phyloP scores from a whole-genome alignment of 768 basidiomycete species.

The Erythrobasidium yunnanense region DNA sequence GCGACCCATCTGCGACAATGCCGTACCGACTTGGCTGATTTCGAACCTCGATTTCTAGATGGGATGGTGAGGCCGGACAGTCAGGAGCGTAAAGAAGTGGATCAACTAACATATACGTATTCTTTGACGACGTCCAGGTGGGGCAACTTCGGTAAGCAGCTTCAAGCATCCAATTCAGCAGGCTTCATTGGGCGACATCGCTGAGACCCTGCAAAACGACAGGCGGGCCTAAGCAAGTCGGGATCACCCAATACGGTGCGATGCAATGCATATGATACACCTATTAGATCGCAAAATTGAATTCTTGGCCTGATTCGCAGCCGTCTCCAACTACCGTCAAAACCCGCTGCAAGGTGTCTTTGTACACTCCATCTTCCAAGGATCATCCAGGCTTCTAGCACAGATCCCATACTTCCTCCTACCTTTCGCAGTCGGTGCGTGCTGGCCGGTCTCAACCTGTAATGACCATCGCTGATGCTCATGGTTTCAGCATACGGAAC shows the following conservation, averaged over 20 bases:
- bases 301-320: too few relatives aligned
- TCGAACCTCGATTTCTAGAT: not conserved
- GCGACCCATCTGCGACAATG: not conserved
- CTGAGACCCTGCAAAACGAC: not conserved
- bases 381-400: constrained; percentile 12
- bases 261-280: not conserved
- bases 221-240: constrained; percentile 25
- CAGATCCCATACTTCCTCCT: constrained; percentile 29
- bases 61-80: not conserved
- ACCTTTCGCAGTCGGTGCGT: constrained; percentile 27
- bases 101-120: not conserved
- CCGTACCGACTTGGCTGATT: too few relatives aligned
- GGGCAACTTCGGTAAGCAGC: constrained; percentile 19
- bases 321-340: constrained; percentile 28
- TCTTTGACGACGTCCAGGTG: constrained; percentile 25
- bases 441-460: not conserved
- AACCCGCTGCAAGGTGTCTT: constrained; percentile 29
- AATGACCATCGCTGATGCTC: not conserved
- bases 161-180: not conserved
- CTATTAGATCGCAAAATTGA: too few relatives aligned
- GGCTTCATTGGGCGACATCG: not conserved
- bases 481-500: constrained; percentile 20
- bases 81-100: not conserved
- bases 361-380: constrained; percentile 24
- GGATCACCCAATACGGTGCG: constrained; percentile 28